Conservation (phyloP, 768 basidiomycete species). For the Hysterangium stoloniferum region DNA sequence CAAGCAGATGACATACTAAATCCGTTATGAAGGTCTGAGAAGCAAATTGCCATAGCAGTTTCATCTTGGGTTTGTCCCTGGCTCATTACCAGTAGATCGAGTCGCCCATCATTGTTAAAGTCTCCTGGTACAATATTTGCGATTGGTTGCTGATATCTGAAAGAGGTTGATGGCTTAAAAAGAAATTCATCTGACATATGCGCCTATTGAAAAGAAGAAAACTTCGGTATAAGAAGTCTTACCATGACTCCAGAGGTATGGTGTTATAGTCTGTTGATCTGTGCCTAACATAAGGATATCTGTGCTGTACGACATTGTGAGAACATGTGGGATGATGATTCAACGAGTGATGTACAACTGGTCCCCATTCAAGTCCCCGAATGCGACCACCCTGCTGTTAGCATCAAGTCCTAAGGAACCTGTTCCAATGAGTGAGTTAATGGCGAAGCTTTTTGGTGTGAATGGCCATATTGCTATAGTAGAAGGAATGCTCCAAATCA, state of each 20-base stretch:
- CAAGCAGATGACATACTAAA: slow-evolving; percentile 43
- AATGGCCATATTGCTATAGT: slow-evolving; percentile 63
- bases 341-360: slow-evolving; percentile 63
- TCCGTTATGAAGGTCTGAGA: slow-evolving; percentile 51
- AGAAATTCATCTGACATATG: slow-evolving; percentile 45
- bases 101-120: slow-evolving; percentile 84
- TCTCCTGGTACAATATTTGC: slow-evolving; percentile 89
- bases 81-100: slow-evolving; percentile 88
- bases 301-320: slow-evolving; percentile 39
- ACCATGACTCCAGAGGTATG: slow-evolving; percentile 83
- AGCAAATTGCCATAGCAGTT: slow-evolving; percentile 64
- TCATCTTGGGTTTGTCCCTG: slow-evolving; percentile 39
- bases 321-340: not conserved
- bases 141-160: slow-evolving; percentile 50
- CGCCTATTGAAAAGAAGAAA: slow-evolving; percentile 1
- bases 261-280: slow-evolving; percentile 70
- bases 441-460: slow-evolving; percentile 73
- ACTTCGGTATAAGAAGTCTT: slow-evolving; percentile 17
- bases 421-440: slow-evolving; percentile 72
- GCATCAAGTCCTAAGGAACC: slow-evolving; percentile 71
- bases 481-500: not conserved
- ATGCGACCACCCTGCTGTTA: slow-evolving; percentile 73
- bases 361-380: slow-evolving; percentile 94
- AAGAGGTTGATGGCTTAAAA: slow-evolving; percentile 42
- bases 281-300: slow-evolving; percentile 70